Conservation (phyloP, 2,329 filamentous ascomycete species). For the Aspergillus jensenii region DNA sequence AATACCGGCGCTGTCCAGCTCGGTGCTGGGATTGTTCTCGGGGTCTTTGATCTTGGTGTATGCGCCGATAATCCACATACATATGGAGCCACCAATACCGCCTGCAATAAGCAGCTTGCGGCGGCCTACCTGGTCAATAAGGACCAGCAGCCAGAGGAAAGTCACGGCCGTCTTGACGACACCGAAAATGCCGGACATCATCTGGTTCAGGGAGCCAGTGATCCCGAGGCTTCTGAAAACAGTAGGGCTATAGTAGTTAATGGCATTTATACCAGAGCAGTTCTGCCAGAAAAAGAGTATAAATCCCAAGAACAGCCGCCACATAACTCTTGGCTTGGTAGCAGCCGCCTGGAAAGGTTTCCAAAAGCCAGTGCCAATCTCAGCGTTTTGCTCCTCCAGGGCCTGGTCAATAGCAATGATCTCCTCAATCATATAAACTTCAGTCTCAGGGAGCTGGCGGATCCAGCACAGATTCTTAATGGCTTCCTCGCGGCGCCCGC, state of each 20-base stretch:
- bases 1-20: conserved; percentile 34
- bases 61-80: conserved; percentile 38
- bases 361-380: conserved; percentile 72
- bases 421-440: conserved; percentile 71
- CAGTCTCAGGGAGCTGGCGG: conserved; percentile 41
- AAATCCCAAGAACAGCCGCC: conserved; percentile 70
- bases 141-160: conserved; percentile 66
- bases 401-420: conserved; percentile 69
- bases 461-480: conserved; percentile 53
- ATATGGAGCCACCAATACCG: conserved; percentile 57
- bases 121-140: conserved; percentile 66
- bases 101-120: conserved; percentile 66
- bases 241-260: conserved; percentile 72
- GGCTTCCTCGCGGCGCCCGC: conserved; percentile 67
- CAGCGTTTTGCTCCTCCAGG: conserved; percentile 63
- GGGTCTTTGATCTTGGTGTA: conserved; percentile 38
- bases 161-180: conserved; percentile 72
- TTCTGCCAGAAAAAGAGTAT: conserved; percentile 81
- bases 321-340: conserved; percentile 60
- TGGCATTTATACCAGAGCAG: conserved; percentile 72
- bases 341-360: conserved; percentile 63
- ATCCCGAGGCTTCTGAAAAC: conserved; percentile 68
- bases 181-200: conserved; percentile 65
- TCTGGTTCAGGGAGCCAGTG: conserved; percentile 60
- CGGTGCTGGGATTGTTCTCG: conserved; percentile 18